Base-by-base conservation (phyloP, 73 alveolate genomes). In the Paramecium pentaurelia region DNA sequence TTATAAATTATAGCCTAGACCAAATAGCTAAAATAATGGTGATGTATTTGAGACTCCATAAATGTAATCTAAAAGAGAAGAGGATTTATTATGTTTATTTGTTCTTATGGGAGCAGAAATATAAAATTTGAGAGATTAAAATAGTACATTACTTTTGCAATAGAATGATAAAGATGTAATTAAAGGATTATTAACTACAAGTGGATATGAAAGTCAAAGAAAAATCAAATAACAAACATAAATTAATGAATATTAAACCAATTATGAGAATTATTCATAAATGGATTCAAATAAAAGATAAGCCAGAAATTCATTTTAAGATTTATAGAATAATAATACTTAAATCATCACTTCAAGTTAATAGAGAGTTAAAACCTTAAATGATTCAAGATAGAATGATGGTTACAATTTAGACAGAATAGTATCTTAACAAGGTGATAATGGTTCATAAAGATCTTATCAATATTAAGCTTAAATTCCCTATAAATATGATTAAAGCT, bases 71-170 rank as follows among this genome's bases (percentile, higher is more conserved):
- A 80, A 16, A 80, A 49, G 58, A 80, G 91, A 42, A 22, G 47
- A 80, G 30, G 91, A 80, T 20, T 44, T 44, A 40, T 12, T 80
- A 2, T 18, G 59, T 27, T 80, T 80, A 28, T 9, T 80, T 44
- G 91, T 49, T 0, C 25, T 80, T 27, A 80, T 80, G 91, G 58
- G 37, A 4, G 91, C 91, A 4, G 91, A 80, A 20, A 6, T 80
- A 5, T 16, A 80, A 12, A 27, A 34, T 27, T 18, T 80, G 25
- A 80, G 91, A 18, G 60, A 40, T 73, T 12, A 32, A 36, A 73
- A 64, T 64, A 64, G 84, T 34, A 3, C 51, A 4, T 64, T 64
- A 12, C 11, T 64, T 3, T 64, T 64, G 11, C 42, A 12, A 28
- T 64, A 64, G 4, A 7, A 54, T 18, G 70, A 54, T 54, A 54